phyloP scores from a whole-genome alignment of 768 basidiomycete species.

The Sarcodon aspratus region DNA sequence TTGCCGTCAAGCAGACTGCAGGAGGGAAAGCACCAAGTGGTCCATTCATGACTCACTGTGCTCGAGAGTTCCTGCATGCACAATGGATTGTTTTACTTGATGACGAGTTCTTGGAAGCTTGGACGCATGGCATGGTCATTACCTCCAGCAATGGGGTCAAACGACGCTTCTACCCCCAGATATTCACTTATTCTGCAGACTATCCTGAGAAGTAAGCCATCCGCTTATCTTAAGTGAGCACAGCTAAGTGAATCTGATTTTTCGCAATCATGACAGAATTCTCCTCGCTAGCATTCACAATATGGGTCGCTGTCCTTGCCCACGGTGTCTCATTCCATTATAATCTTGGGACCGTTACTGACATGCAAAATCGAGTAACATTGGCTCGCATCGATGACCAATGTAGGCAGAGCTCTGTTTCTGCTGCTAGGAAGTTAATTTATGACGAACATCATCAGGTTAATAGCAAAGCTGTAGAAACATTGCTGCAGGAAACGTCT shows the following conservation, averaged over 20 bases:
- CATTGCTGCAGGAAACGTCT: slow-evolving; percentile 15
- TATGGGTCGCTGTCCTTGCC: slow-evolving; percentile 19
- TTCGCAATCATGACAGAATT: slow-evolving; percentile 6
- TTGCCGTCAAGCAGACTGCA: slow-evolving; percentile 2
- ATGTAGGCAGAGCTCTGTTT: neutral
- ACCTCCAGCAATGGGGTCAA: slow-evolving; percentile 11
- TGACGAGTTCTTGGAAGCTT: slow-evolving; percentile 10
- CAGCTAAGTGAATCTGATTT: neutral
- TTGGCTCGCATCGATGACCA: neutral
- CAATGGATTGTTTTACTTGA: slow-evolving; percentile 9
- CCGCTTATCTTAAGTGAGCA: neutral
- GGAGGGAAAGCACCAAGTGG: slow-evolving; percentile 1
- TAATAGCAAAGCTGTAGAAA: slow-evolving; percentile 14
- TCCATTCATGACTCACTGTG: slow-evolving; percentile 8
- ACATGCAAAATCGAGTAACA: slow-evolving; percentile 2
- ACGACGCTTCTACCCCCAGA: slow-evolving; percentile 9
- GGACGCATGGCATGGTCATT: slow-evolving; percentile 10
- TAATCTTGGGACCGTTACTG: slow-evolving; percentile 5
- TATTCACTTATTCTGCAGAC: slow-evolving; percentile 18
- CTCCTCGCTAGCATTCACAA: slow-evolving; percentile 17
- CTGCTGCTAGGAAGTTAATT: slow-evolving; percentile 9
- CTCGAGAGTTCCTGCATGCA: slow-evolving; percentile 13
- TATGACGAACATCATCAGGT: slow-evolving; percentile 17
- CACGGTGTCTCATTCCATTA: slow-evolving; percentile 14
- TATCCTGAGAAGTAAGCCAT: slow-evolving; percentile 17